These are phyloP conservation scores for Crithidia bombi DNA, from an alignment of 208 protist genomes.

Conservation along the genomic window DNA sequence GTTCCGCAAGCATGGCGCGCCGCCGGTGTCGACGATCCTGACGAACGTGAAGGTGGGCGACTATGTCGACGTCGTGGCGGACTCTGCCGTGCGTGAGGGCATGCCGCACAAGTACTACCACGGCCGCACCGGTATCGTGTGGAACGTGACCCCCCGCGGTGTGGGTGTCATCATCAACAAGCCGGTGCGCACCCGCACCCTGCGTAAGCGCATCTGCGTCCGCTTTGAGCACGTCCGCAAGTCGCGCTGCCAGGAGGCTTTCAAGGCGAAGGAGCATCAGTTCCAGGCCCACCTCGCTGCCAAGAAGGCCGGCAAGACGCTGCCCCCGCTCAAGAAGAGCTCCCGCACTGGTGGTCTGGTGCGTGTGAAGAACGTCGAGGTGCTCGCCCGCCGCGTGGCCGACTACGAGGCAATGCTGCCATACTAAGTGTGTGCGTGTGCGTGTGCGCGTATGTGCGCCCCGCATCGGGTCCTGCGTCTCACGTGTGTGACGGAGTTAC, in stretches of 20 bases:
- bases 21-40: conserved; percentile 96
- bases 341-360: conserved; percentile 76
- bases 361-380: conserved; percentile 74
- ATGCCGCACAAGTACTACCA: conserved; percentile 99
- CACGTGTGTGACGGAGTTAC: conserved; percentile 1
- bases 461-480: neutral
- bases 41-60: conserved; percentile 98
- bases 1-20: conserved; percentile 95
- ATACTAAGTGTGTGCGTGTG: conserved; percentile 70
- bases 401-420: conserved; percentile 91
- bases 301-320: conserved; percentile 86
- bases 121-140: conserved; percentile 99
- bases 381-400: conserved; percentile 71
- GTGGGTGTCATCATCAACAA: conserved; percentile 99
- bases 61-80: conserved; percentile 98
- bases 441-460: neutral
- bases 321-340: conserved; percentile 75
- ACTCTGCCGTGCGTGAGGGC: conserved; percentile 98
- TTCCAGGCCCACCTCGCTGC: conserved; percentile 71
- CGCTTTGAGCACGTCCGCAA: conserved; percentile 99
- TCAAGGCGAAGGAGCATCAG: conserved; percentile 85
- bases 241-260: conserved; percentile 92
- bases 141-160: conserved; percentile 98
- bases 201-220: conserved; percentile 99
- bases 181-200: conserved; percentile 96